phyloP scores from a whole-genome alignment of 805 yeast species.

The Dipodascus geniculatus region DNA sequence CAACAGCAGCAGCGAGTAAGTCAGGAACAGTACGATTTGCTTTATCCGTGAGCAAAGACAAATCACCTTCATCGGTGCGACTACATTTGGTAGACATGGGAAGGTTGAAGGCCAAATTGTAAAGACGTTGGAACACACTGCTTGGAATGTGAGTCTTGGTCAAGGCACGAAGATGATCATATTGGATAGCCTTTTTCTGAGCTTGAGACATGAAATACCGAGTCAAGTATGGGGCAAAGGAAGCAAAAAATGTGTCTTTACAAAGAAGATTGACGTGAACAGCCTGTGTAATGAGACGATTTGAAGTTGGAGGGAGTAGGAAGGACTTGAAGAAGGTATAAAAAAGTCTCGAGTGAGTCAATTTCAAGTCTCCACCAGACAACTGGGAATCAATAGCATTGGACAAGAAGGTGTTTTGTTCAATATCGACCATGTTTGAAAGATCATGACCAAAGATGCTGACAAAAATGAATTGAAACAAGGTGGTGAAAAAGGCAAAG shows the following conservation, averaged over 20 bases:
- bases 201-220: neutral
- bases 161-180: neutral
- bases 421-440: constrained; percentile 9
- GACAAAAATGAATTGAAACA: constrained; percentile 13
- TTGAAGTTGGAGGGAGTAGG: constrained; percentile 16
- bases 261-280: constrained; percentile 17
- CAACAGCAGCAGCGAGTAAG: neutral
- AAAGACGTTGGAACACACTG: neutral
- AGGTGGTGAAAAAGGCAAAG: constrained; percentile 2
- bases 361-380: constrained; percentile 26
- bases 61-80: constrained; percentile 1
- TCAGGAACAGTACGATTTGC: neutral
- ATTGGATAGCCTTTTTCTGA: neutral
- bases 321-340: constrained; percentile 19
- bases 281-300: constrained; percentile 20
- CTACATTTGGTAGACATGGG: neutral
- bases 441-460: constrained; percentile 18
- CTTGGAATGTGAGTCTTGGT: neutral
- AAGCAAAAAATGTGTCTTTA: neutral
- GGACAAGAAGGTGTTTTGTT: constrained; percentile 9
- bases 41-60: neutral
- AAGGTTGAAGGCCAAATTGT: constrained; percentile 1
- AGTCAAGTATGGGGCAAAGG: neutral
- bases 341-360: constrained; percentile 17
- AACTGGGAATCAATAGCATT: constrained; percentile 27